phyloP scores from a whole-genome alignment of 176 grass and related monocot species.

The Zizania latifolia region DNA sequence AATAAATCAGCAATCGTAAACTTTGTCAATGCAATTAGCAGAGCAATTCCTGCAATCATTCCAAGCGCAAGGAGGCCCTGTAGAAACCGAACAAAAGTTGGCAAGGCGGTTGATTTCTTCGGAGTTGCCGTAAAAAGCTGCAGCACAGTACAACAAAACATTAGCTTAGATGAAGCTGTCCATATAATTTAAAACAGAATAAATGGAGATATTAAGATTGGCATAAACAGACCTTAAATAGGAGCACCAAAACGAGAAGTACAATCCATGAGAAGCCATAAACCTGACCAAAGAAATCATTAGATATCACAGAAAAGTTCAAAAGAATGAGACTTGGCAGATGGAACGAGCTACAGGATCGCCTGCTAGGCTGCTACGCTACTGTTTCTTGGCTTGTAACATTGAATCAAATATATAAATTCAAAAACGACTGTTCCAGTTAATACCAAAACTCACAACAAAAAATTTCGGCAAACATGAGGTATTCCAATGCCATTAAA shows the following conservation, averaged over 20 bases:
- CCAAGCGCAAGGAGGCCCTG: constrained; percentile 72
- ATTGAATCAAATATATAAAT: not conserved
- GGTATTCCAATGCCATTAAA: not conserved
- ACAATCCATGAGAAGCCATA: constrained; percentile 96
- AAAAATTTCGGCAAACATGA: not conserved
- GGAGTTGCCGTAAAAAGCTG: constrained; percentile 85
- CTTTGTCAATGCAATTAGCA: constrained; percentile 52
- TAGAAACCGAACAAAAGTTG: constrained; percentile 66
- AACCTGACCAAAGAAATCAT: constrained; percentile 46
- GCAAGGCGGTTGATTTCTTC: constrained; percentile 53
- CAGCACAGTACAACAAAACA: constrained; percentile 19
- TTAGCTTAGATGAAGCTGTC: constrained; percentile 13
- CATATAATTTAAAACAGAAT: not conserved
- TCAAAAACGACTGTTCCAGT: not conserved
- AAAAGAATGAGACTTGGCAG: not conserved
- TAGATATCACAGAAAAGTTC: not conserved
- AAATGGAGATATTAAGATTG: not conserved
- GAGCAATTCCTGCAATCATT: constrained; percentile 56
- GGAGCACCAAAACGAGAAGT: constrained; percentile 61
- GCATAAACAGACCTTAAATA: constrained; percentile 70
- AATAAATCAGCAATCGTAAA: constrained; percentile 86
- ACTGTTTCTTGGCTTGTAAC: not conserved
- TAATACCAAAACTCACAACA: constrained; percentile 9
- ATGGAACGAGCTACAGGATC: not conserved
- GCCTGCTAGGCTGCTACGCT: not conserved